A percentile compares a stretch with the other conserved stretches of the same genome.
Evolutionary conservation across 352 stramenopile species (phyloP).

Genomic region (Globisporangium radiosum): DNA sequence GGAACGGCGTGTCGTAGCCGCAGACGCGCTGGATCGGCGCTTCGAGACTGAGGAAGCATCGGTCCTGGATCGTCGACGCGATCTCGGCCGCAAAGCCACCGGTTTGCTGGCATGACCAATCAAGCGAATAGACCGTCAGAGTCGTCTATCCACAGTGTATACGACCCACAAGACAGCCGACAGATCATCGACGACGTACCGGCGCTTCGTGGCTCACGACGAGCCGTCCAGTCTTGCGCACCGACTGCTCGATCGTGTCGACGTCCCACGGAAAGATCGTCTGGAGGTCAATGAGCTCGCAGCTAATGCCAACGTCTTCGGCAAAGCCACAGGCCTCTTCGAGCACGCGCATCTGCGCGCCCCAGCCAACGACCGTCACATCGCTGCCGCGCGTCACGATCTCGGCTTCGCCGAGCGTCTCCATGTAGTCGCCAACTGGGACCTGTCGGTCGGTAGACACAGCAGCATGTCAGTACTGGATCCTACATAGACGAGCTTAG

Average conservation of each 20-base stretch:
- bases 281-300: constrained; percentile 97
- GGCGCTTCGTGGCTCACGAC: constrained; percentile 97
- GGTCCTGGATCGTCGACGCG: constrained; percentile 89
- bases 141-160: neutral
- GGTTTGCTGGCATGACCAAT: constrained; percentile 37
- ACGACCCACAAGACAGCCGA: constrained; percentile 3
- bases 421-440: constrained; percentile 92
- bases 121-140: too few relatives aligned
- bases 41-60: constrained; percentile 95
- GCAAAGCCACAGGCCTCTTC: constrained; percentile 82
- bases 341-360: constrained; percentile 86
- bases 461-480: neutral
- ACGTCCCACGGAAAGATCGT: constrained; percentile 97
- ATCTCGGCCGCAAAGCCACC: constrained; percentile 96
- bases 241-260: constrained; percentile 91
- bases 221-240: constrained; percentile 96
- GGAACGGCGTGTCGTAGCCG: constrained; percentile 97
- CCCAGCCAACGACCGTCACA: constrained; percentile 95
- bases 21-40: constrained; percentile 92
- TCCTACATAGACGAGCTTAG: neutral
- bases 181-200: constrained; percentile 32
- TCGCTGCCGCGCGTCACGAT: constrained; percentile 90
- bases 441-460: constrained; percentile 32
- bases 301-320: constrained; percentile 90
- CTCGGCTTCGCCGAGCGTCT: constrained; percentile 92